phyloP scores from a whole-genome alignment of 2,329 filamentous ascomycete species.

The Pseudocercospora eumusae region DNA sequence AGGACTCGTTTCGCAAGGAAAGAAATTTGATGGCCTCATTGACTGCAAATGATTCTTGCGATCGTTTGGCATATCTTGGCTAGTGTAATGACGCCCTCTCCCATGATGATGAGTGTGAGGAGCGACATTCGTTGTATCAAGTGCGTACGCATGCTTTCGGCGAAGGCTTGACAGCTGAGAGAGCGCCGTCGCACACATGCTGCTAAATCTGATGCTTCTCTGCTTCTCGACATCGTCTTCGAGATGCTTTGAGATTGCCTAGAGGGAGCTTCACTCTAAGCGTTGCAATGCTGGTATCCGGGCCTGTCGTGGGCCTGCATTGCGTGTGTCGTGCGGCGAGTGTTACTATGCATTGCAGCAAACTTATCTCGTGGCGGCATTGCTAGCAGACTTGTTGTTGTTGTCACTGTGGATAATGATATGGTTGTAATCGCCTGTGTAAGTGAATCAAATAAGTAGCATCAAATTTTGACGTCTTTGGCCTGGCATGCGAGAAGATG shows the following conservation, averaged over 20 bases:
- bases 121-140: slow-evolving; percentile 43
- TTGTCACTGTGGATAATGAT: too few species aligned
- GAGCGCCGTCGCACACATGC: not conserved
- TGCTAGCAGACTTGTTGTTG: not conserved
- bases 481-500: too few species aligned
- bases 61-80: slow-evolving; percentile 36
- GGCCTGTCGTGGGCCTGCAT: not conserved
- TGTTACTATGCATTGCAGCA: not conserved
- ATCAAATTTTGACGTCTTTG: not conserved
- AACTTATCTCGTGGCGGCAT: not conserved
- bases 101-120: slow-evolving; percentile 44
- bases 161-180: not conserved
- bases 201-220: not conserved
- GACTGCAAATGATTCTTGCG: not conserved
- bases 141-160: slow-evolving; percentile 41
- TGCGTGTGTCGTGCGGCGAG: not conserved
- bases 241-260: not conserved
- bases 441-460: too few species aligned
- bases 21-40: too few species aligned
- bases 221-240: not conserved
- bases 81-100: slow-evolving; percentile 44
- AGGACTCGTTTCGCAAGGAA: too few species aligned
- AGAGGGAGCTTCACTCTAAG: not conserved
- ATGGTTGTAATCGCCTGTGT: too few species aligned
- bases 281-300: not conserved